A percentile compares a stretch with the other conserved stretches of the same genome.
phyloP scores from a whole-genome alignment of 331 rosid genomes.

The Malus hybrid region DNA sequence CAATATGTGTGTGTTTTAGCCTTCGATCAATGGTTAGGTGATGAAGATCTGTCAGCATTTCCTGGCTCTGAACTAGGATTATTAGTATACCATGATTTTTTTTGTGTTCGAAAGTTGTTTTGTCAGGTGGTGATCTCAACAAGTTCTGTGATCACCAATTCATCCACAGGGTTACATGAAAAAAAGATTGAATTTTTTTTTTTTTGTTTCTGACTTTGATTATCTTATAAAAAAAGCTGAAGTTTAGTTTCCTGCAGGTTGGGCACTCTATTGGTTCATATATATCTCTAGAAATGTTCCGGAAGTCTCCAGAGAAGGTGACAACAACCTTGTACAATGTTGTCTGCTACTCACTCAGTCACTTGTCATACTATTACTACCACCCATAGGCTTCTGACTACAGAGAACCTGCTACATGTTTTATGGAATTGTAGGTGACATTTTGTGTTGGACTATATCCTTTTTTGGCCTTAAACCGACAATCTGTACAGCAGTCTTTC shows the following conservation, averaged over 20 bases:
- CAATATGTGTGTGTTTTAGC: neutral
- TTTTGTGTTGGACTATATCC: conserved; percentile 73
- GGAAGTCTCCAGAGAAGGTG: conserved; percentile 58
- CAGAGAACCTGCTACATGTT: conserved; percentile 12
- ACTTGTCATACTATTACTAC: conserved; percentile 8
- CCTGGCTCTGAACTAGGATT: conserved; percentile 10
- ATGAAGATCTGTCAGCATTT: neutral
- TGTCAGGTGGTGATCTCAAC: neutral
- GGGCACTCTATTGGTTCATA: conserved; percentile 96
- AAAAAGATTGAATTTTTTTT: neutral
- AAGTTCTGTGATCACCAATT: neutral
- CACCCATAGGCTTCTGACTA: conserved; percentile 18
- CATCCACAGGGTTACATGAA: neutral
- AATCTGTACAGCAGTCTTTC: conserved; percentile 41
- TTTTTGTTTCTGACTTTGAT: conserved; percentile 3
- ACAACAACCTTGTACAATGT: conserved; percentile 8
- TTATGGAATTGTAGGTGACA: conserved; percentile 47
- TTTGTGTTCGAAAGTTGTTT: neutral
- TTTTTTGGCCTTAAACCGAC: conserved; percentile 57
- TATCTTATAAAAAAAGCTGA: conserved; percentile 6
- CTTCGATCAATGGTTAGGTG: conserved; percentile 1
- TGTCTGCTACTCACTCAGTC: neutral
- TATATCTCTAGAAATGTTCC: conserved; percentile 53
- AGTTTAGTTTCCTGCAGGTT: conserved; percentile 37
- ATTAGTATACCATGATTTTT: neutral